Evolutionary conservation across 768 basidiomycete species (phyloP).

Genomic region (Saitozyma podzolica): DNA sequence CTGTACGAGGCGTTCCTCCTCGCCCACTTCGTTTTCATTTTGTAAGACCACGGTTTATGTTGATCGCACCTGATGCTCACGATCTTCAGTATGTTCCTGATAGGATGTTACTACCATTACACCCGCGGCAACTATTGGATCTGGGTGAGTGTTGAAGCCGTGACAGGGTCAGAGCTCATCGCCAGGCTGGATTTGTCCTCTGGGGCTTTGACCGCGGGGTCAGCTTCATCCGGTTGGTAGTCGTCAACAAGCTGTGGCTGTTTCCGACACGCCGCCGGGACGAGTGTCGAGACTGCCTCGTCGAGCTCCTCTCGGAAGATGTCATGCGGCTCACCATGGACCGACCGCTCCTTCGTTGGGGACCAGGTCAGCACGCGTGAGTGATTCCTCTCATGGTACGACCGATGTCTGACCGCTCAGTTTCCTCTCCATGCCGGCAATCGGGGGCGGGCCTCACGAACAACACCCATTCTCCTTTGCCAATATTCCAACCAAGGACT

Average conservation of each 20-base stretch:
- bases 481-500: conserved; percentile 28
- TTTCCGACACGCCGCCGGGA: too few species aligned
- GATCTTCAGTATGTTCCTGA: conserved; percentile 22
- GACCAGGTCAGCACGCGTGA: conserved; percentile 37
- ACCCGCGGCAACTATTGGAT: conserved; percentile 31
- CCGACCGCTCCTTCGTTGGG: conserved; percentile 21
- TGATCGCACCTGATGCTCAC: too few species aligned
- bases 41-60: too few species aligned
- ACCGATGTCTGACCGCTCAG: conserved; percentile 18
- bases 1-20: conserved; percentile 51
- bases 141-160: conserved; percentile 23
- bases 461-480: conserved; percentile 50
- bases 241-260: conserved; percentile 35
- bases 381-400: background rate
- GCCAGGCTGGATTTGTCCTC: conserved; percentile 44
- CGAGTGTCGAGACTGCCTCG: conserved; percentile 10
- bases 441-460: conserved; percentile 44
- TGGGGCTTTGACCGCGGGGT: conserved; percentile 51
- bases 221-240: conserved; percentile 27
- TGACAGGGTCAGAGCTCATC: background rate
- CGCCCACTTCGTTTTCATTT: conserved; percentile 41
- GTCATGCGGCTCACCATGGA: conserved; percentile 28
- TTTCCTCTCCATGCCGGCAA: conserved; percentile 47
- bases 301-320: conserved; percentile 32
- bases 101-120: conserved; percentile 37